phyloP scores from a whole-genome alignment of 73 alveolate genomes.

The Paramecium tetraurelia region DNA sequence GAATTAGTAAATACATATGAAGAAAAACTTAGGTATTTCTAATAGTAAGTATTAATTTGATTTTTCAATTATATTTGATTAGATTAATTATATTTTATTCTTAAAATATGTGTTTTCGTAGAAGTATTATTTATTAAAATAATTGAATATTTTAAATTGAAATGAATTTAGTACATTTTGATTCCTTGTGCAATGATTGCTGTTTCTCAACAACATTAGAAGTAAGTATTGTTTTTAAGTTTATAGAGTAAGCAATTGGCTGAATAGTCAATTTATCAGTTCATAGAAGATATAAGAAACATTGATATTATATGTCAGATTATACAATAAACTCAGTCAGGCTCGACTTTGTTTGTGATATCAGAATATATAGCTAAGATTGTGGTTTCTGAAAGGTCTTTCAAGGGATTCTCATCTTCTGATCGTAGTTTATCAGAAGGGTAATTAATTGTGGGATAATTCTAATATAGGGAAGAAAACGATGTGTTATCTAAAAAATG shows the following conservation, averaged over 20 bases:
- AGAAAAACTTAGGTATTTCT: background rate
- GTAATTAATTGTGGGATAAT: background rate
- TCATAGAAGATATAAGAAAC: slow-evolving; percentile 8
- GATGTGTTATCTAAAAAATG: background rate
- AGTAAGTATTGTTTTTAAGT: background rate
- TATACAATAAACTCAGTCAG: background rate
- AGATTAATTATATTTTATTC: no score
- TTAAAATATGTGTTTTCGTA: background rate
- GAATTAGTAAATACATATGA: no score
- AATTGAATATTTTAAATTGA: background rate
- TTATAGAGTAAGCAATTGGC: background rate
- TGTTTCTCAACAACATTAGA: background rate
- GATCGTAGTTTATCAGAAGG: background rate
- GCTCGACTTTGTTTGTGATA: background rate
- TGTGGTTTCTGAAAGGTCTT: slow-evolving; percentile 27
- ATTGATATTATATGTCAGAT: background rate
- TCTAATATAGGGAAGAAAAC: background rate
- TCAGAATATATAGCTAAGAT: slow-evolving; percentile 36
- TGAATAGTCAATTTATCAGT: background rate
- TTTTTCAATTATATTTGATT: no score
- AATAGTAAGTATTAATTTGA: no score
- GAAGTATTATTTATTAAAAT: background rate
- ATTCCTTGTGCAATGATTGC: background rate
- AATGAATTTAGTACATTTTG: background rate
- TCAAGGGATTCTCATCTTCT: background rate